These are phyloP conservation scores for Aureobasidium sp. DNA, from an alignment of 2,329 filamentous ascomycete species.

Conservation along the genomic window DNA sequence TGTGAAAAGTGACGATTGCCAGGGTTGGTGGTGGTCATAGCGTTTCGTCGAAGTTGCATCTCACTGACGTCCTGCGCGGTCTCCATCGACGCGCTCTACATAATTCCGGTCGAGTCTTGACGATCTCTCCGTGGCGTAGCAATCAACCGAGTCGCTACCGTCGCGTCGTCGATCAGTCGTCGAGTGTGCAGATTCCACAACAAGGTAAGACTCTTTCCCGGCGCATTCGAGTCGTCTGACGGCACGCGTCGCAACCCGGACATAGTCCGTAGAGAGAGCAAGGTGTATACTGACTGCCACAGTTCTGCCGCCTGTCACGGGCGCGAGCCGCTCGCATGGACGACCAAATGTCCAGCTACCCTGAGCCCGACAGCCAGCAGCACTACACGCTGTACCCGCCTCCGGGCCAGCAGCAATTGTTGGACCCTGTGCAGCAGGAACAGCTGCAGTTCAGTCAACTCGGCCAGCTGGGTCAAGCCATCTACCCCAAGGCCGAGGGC, in stretches of 20 bases:
- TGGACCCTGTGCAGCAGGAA: slow-evolving; percentile 26
- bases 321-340: slow-evolving; percentile 9
- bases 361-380: slow-evolving; percentile 24
- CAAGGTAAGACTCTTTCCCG: slow-evolving; percentile 1
- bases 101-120: neutral
- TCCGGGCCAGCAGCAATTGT: slow-evolving; percentile 23
- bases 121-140: neutral
- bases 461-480: slow-evolving; percentile 21
- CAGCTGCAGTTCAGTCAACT: slow-evolving; percentile 26
- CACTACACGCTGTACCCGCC: slow-evolving; percentile 28
- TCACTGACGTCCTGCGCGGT: neutral
- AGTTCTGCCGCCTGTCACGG: neutral
- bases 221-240: neutral
- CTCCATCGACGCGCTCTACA: slow-evolving; percentile 1
- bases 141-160: neutral
- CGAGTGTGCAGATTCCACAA: neutral
- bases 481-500: slow-evolving; percentile 28
- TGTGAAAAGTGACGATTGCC: neutral
- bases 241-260: slow-evolving; percentile 8
- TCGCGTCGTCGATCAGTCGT: neutral
- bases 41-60: neutral
- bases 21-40: neutral
- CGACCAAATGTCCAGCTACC: slow-evolving; percentile 27
- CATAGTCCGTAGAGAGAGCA: neutral
- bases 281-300: slow-evolving; percentile 5